Conservation (phyloP, 805 yeast species). For the Cyberlindnera maclurae region DNA sequence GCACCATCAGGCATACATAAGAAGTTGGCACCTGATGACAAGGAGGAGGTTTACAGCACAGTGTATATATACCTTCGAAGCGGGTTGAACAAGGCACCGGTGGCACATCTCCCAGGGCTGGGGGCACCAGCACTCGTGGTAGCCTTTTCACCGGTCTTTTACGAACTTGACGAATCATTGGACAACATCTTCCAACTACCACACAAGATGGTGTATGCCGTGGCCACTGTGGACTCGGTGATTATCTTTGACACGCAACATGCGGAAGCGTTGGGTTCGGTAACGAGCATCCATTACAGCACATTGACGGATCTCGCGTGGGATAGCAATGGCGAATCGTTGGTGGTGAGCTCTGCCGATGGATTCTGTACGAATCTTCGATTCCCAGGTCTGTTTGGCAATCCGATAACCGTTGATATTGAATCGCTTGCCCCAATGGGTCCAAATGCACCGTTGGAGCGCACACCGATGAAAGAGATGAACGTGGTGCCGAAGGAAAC, state of each 20-base stretch:
- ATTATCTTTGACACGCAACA: slow-evolving; percentile 74
- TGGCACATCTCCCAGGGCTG: slow-evolving; percentile 72
- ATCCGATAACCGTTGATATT: slow-evolving; percentile 25
- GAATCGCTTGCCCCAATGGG: slow-evolving; percentile 9
- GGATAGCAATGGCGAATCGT: slow-evolving; percentile 65
- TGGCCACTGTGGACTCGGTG: slow-evolving; percentile 86
- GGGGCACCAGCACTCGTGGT: slow-evolving; percentile 81
- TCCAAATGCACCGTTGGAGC: slow-evolving; percentile 3
- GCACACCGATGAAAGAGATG: slow-evolving; percentile 6
- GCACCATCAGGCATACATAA: slow-evolving; percentile 71
- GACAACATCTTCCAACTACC: slow-evolving; percentile 46
- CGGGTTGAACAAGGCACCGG: slow-evolving; percentile 62
- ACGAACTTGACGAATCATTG: slow-evolving; percentile 27
- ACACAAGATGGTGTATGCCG: slow-evolving; percentile 82
- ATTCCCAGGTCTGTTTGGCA: slow-evolving; percentile 53
- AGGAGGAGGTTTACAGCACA: slow-evolving; percentile 50
- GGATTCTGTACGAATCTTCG: slow-evolving; percentile 77
- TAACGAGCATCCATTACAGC: slow-evolving; percentile 79
- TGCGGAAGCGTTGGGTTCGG: slow-evolving; percentile 60
- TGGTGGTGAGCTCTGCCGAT: slow-evolving; percentile 80
- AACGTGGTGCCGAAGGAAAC: neutral
- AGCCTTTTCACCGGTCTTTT: slow-evolving; percentile 65
- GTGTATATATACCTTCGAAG: slow-evolving; percentile 74
- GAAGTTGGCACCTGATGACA: slow-evolving; percentile 11
- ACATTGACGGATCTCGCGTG: slow-evolving; percentile 84